Evolutionary conservation across 495 filamentous ascomycete species (phyloP).

Genomic region (Penicillium simplicissimum): DNA sequence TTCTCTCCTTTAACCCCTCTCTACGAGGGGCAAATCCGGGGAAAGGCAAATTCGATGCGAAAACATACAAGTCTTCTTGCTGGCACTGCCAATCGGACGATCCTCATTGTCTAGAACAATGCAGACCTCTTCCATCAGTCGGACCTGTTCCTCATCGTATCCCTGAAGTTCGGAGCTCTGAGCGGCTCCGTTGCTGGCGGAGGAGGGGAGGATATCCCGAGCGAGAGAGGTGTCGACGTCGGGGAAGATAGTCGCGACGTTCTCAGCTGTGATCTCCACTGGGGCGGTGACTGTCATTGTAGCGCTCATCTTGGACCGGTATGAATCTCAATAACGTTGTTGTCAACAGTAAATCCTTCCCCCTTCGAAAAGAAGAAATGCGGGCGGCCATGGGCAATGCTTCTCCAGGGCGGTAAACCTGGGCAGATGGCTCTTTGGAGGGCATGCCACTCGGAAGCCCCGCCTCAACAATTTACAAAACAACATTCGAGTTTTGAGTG

Average conservation of each 20-base stretch:
- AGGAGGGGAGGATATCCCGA: constrained; percentile 56
- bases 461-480: no score
- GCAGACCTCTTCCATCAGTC: constrained; percentile 98
- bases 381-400: constrained; percentile 5
- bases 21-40: constrained; percentile 4
- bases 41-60: not conserved
- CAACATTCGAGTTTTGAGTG: no score
- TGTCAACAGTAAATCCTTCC: not conserved
- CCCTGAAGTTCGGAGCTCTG: constrained; percentile 60
- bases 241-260: constrained; percentile 85
- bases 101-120: constrained; percentile 95
- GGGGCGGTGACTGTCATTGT: constrained; percentile 45
- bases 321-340: not conserved
- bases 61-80: constrained; percentile 93
- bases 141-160: constrained; percentile 96
- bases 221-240: constrained; percentile 90
- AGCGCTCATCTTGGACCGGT: constrained; percentile 47
- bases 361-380: constrained; percentile 11
- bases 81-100: constrained; percentile 90
- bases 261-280: constrained; percentile 72
- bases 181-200: constrained; percentile 30
- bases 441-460: no score
- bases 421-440: constrained; percentile 10
- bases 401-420: constrained; percentile 23
- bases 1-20: constrained; percentile 14